These are phyloP conservation scores for Apiospora arundinis DNA, from an alignment of 2,329 filamentous ascomycete species.

Conservation along the genomic window DNA sequence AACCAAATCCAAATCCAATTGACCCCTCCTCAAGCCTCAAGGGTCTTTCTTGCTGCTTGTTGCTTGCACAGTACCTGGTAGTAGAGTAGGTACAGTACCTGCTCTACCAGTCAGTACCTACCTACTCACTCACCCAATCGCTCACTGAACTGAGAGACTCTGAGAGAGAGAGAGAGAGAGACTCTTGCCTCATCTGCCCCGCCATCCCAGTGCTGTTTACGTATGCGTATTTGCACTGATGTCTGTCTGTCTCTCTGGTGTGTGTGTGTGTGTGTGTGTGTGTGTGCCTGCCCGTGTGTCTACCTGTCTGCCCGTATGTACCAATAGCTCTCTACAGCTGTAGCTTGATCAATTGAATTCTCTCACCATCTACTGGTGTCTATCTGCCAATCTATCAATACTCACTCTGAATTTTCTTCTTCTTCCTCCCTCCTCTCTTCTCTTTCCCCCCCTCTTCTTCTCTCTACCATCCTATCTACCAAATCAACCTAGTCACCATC, in stretches of 20 bases:
- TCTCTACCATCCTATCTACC: slow-evolving; percentile 31
- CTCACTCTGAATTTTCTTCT: slow-evolving; percentile 22
- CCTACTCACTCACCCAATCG: background rate
- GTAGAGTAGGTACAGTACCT: background rate
- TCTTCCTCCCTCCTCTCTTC: background rate
- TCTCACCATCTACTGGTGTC: slow-evolving; percentile 28
- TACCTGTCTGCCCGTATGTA: background rate
- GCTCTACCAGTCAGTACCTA: background rate
- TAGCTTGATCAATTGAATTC: slow-evolving; percentile 23
- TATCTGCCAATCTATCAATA: background rate
- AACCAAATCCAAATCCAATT: background rate
- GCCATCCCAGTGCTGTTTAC: slow-evolving; percentile 11
- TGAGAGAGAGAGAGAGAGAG: too few species aligned
- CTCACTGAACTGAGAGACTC: background rate
- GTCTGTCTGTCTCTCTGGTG: background rate
- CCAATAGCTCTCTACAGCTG: slow-evolving; percentile 21
- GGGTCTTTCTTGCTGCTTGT: background rate
- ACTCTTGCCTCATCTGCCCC: background rate
- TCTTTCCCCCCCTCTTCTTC: slow-evolving; percentile 5
- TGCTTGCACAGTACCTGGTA: background rate
- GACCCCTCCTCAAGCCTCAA: background rate
- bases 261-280: background rate
- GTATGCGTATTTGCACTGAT: background rate
- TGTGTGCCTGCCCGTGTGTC: background rate
- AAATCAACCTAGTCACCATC: too few species aligned